Base-by-base conservation (phyloP, 371 early-diverging fungal genomes). In the Cokeromyces recurvatus region DNA sequence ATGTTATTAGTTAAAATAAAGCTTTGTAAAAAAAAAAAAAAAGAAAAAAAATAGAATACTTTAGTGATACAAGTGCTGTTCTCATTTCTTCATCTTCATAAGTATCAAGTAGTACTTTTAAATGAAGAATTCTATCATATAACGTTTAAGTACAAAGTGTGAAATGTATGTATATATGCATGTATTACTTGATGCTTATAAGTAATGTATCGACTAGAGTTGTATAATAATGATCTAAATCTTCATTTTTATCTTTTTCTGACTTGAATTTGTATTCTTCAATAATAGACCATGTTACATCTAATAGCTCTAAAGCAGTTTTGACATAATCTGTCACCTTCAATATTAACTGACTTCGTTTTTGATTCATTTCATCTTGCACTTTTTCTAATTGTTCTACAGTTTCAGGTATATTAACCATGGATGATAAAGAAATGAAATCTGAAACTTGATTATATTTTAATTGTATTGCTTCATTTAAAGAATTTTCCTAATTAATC, bases 261-360 rank as follows among this genome's bases (percentile, higher is more conserved):
- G 19, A n/a, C 9, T 44, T 53, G n/a, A 41, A 48, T 25, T 52
- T 52, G 15, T 52, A 53, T 22, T 53, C 40, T 31, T 58, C 48
- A 7, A 58, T 53, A 10, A 58, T 35, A 10, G 48, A 48, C 58
- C 58, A 58, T 6, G 53, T 48, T 0, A 44, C 24, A 40, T 45
- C 49, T 1, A 58, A 17, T 8, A 52, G 20, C 10, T 51, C 32
- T 17, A 57, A 29, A 7, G 51, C 24, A 6, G 32, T 27, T 38
- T 48, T 32, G 7, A 48, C 49, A 19, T 40, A 24, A 6, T 34
- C 25, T 19, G 42, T 32, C 4, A 48, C 35, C 14, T 34, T 41
- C 15, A 16, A 11, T 2, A 31, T 39, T 21, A 48, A 32, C 2
- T 22, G 21, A 19, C n/a, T 15, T 39, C 32, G 38, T 31, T 15